Base-by-base conservation (phyloP, 2,329 filamentous ascomycete genomes). In the Arthrobotrys pseudoclavata region DNA sequence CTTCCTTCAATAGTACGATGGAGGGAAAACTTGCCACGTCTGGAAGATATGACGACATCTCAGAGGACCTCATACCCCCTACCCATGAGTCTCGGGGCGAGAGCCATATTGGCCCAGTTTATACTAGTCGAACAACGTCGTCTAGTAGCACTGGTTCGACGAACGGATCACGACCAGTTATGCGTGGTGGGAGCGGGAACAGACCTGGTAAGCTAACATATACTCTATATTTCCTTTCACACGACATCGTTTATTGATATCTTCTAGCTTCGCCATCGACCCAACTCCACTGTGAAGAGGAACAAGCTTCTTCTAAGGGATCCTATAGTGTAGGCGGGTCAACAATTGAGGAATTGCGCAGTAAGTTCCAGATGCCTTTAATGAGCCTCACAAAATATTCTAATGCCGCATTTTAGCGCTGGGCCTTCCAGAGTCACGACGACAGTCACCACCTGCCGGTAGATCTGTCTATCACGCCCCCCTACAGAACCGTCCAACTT, bases 1-100 rank as follows among this genome's bases (percentile, higher is more conserved):
- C 74, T n/a, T 77, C 74, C 0, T 77, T 77, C 20, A 71, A 70
- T 31, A 77, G 74, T 40, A 77, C 52, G 0, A 63, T 55, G 66
- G 72, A 70, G 13, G 50, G 47, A 3, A 76, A 69, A 22, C 0
- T 47, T 15, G 20, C 37, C 13, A 34, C 42, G 20, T 26, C 53
- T 15, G 53, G 55, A 4, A 42, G 31, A 26, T 60, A 60, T 10
- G 31, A 60, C 20, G 34, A 42, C 15, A 3, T 18, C 1, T 9
- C 34, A 5, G 9, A 40, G 4, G 55, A 60, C 1, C n/a, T 42
- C 18, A 20, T 37, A 22, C 52, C 55, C 2, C 20, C 20, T 1
- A 2, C 31, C 31, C 53, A 42, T 18, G 2, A 1, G 1, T 15
- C 18, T 42, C 31, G 20, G 1, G 20, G 5, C 4, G n/a, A n/a